phyloP scores from a whole-genome alignment of 805 yeast species.

The Candida wancherniae region DNA sequence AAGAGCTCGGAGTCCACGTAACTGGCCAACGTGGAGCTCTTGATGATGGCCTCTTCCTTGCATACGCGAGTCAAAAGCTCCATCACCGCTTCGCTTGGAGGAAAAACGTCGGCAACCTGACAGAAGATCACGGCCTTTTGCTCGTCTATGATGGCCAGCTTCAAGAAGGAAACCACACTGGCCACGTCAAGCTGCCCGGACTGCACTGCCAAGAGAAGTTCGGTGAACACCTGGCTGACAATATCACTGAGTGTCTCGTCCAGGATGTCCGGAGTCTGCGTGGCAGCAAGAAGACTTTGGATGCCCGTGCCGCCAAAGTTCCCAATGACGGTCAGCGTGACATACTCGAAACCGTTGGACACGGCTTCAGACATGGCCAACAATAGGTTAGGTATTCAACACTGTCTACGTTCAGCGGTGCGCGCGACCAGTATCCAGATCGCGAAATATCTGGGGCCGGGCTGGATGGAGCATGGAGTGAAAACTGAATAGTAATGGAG shows the following conservation, averaged over 20 bases:
- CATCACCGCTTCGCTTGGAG: constrained; percentile 20
- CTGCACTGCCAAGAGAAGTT: constrained; percentile 26
- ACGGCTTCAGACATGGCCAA: constrained; percentile 1
- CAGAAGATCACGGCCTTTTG: constrained; percentile 31
- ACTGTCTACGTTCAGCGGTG: too few relatives aligned
- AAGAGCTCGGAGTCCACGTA: constrained; percentile 27
- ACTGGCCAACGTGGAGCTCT: constrained; percentile 28
- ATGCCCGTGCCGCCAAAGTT: constrained; percentile 30
- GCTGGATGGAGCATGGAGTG: too few relatives aligned
- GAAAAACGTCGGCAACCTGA: constrained; percentile 36
- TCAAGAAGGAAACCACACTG: constrained; percentile 21
- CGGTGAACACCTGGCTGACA: constrained; percentile 29
- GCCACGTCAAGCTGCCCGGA: constrained; percentile 16
- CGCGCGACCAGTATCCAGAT: too few relatives aligned
- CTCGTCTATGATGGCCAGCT: constrained; percentile 27
- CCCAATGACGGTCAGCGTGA: constrained; percentile 28
- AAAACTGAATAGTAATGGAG: too few relatives aligned
- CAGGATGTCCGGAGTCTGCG: constrained; percentile 24
- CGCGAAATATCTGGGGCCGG: too few relatives aligned
- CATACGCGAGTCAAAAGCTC: constrained; percentile 13
- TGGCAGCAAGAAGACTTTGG: constrained; percentile 26
- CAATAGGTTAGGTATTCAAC: too few relatives aligned
- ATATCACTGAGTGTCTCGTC: constrained; percentile 14
- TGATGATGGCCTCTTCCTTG: constrained; percentile 23
- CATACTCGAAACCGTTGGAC: constrained; percentile 13